Evolutionary conservation across 345 rosid genomes (phyloP), one percentile per base, ranked within the genome.

Genomic region (Syzygium oleosum): DNA sequence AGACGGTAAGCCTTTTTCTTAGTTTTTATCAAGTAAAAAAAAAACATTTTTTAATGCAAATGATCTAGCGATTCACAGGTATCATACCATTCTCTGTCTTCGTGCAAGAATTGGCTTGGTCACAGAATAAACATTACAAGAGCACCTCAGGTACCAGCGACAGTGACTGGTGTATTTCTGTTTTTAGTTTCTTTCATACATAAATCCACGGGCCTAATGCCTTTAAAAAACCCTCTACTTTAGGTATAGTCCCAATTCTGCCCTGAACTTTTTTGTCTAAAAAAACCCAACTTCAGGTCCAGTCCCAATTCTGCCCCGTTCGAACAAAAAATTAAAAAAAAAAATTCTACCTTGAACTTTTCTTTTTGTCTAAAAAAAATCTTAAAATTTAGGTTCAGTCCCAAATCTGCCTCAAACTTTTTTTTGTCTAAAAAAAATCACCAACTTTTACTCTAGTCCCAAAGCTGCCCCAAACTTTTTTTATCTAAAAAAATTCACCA

Each of bases 71-170:
- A 77, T 84, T 86, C 41, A 80, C 93, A 96, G 99, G 99, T 96
- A 68, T 95, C 99, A 2, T 98, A 98, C 88, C 95, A 96, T 92
- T 98, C 99, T 90, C 95, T 98, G 87, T 95, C 99, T 88, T 95
- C 96, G 93, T 98, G 99, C 93, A 98, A 98, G 94, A 94, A 91
- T 91, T 98, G 99, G 99, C 97, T 98, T 51, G 99, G 99, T 84
- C 91, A 95, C 80, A 93, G 89, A 90, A 99, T 96, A 63, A 98
- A 98, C 90, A 91, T 96, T 92, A 98, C 98, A 84, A 96, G 96
- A 91, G 94, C 98, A 87, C 99, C 99, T 29, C 99, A 98, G 99
- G 99, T 96, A 92, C 55, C 85, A 84, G 52, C 61, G 17, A 31
- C n/a, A 10, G 85, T 73, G 41, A 73, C 49, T 73, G 41, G 83